Percentiles rank a stretch among this genome's conserved stretches.
phyloP scores from a whole-genome alignment of 2,329 filamentous ascomycete genomes.

The Beauveria scarabaeidicola region DNA sequence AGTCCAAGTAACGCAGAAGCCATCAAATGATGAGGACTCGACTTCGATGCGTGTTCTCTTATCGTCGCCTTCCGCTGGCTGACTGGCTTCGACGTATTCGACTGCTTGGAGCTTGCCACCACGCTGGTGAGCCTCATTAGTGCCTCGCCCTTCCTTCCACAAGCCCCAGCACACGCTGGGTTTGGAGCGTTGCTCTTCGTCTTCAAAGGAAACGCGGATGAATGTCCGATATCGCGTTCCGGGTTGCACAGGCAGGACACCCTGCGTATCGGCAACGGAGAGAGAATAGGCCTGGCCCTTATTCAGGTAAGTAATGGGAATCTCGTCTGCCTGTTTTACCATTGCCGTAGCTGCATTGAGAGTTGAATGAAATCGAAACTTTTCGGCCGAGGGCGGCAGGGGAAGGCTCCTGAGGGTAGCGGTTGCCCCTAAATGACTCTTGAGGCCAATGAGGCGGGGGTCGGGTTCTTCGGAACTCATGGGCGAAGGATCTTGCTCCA shows the following conservation, averaged over 20 bases:
- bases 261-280: slow-evolving; percentile 69
- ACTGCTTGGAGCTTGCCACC: slow-evolving; percentile 90
- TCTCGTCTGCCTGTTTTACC: slow-evolving; percentile 82
- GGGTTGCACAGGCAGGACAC: slow-evolving; percentile 47
- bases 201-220: slow-evolving; percentile 93
- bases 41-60: slow-evolving; percentile 62
- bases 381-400: slow-evolving; percentile 50
- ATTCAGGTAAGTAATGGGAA: slow-evolving; percentile 96
- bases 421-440: slow-evolving; percentile 53
- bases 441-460: slow-evolving; percentile 27
- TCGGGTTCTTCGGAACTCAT: slow-evolving; percentile 48
- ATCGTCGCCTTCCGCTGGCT: slow-evolving; percentile 52
- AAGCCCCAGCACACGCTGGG: slow-evolving; percentile 77
- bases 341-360: slow-evolving; percentile 93
- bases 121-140: slow-evolving; percentile 87
- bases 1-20: slow-evolving; percentile 86
- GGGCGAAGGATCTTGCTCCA: slow-evolving; percentile 66
- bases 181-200: slow-evolving; percentile 82
- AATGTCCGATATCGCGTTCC: slow-evolving; percentile 77
- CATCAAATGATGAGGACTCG: slow-evolving; percentile 78
- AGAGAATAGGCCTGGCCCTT: slow-evolving; percentile 93
- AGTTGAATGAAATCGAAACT: slow-evolving; percentile 83
- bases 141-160: slow-evolving; percentile 95
- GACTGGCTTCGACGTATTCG: slow-evolving; percentile 71
- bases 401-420: slow-evolving; percentile 38